Evolutionary conservation across 768 basidiomycete genomes (phyloP), one percentile per base, ranked within the genome.

Genomic region (Leccinum barrowsii): DNA sequence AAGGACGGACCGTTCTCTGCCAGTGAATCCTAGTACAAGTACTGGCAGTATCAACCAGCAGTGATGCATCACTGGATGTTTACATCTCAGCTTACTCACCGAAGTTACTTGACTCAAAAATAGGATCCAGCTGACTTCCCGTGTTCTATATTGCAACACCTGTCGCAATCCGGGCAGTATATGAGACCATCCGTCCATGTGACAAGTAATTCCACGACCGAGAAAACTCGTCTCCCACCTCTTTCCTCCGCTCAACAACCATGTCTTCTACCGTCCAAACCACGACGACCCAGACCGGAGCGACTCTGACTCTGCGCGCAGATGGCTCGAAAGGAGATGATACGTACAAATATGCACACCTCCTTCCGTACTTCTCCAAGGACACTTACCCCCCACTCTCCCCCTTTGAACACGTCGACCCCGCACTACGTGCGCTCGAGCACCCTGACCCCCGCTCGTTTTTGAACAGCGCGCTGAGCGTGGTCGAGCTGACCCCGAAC

Each of bases 361-460:
- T 90, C 51, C 77, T 92, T 12, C 91, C 92, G 7, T 67, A 81
- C 48, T 87, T 88, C 71, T 81, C 85, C 58, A 73, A 75, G 42
- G 78, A 82, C 57, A 75, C 75, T 28, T 87, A 87, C 60, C 85
- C 87, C 24, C 86, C 90, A 6, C 76, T 92, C 57, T 78, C 77
- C 13, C 84, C 87, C 2, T 93, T 87, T 72, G 81, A 86, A 54
- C 90, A 93, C 65, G 76, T 80, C 68, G 91, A 94, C 74, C 91
- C 92, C 4, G 92, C 85, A 2, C 70, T 71, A 28, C 83, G 87
- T 52, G 92, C 91, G 4, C 75, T 90, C 57, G 67, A 71, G 34
- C 89, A 89, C 65, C 69, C 80, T 1, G 81, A 90, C 60, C 88
- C 91, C 7, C 79, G 84, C 22, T 74, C 84, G 3, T 92, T 93